Evolutionary conservation across 257 asterid species (phyloP), one percentile per base, ranked within the genome.

Genomic region (Solanum pennellii): DNA sequence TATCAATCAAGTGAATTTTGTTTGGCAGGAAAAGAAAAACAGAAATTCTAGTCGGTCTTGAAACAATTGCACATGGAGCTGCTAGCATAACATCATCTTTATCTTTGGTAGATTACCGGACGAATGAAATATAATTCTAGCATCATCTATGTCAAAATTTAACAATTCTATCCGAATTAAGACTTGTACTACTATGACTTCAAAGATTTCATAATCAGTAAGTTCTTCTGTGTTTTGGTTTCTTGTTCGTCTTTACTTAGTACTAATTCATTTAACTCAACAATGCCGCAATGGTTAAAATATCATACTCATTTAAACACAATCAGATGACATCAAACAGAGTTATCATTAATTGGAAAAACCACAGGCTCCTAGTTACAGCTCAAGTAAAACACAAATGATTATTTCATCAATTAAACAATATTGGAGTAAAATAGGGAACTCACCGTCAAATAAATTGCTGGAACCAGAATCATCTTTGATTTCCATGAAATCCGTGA

Each of bases 401-500:
- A 79, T 45, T 45, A 79, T 79, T 45, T 45, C 84, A 9, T 45
- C 6, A 45, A 45, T 37, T 5, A 25, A 25, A 45, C 62, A 9
- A 15, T 76, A 13, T 27, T 79, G 18, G 79, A 87, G 37, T 45
- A 27, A 62, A 77, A 21, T 80, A 74, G 71, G 71, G 27, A 42
- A 88, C 95, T 84, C 80, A 96, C 99, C 98, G 83, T 93, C 90
- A 37, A 88, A 86, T 80, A 89, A 88, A 60, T 87, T 91, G 12
- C 23, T 59, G 65, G 90, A 87, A 79, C 88, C 65, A 37, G 93
- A 83, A 62, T 90, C 93, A 65, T 85, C 88, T 62, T 91, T 92
- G 89, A 86, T 42, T 82, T 93, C 98, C 98, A 95, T 96, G 86
- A 83, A 47, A 85, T 88, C 83, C 87, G 84, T 74, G 49, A 89